phyloP scores from a whole-genome alignment of 805 yeast species.

The Saturnispora bothae region DNA sequence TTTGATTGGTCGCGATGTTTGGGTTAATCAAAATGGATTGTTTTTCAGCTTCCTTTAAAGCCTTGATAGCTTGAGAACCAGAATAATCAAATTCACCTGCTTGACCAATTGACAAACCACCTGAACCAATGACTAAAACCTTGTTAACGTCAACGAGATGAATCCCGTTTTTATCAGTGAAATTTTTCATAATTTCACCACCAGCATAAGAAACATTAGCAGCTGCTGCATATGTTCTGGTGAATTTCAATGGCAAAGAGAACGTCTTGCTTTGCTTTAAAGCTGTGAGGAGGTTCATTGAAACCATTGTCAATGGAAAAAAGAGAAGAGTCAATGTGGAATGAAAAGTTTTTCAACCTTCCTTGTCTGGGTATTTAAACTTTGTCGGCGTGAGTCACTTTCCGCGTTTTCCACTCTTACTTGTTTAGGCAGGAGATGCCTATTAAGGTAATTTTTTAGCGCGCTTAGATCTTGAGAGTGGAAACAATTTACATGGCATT shows the following conservation, averaged over 20 bases:
- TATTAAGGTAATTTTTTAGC: conserved; percentile 12
- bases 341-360: neutral
- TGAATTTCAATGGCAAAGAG: neutral
- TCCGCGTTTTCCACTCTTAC: conserved; percentile 27
- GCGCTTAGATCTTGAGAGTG: conserved; percentile 8
- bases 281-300: conserved; percentile 8
- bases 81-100: conserved; percentile 99
- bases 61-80: conserved; percentile 98
- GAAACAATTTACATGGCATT: neutral
- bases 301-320: conserved; percentile 1
- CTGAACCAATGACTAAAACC: conserved; percentile 91
- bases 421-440: conserved; percentile 11
- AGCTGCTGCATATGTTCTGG: conserved; percentile 2
- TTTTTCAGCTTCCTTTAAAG: conserved; percentile 94
- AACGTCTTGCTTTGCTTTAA: conserved; percentile 4
- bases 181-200: conserved; percentile 45
- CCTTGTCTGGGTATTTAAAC: conserved; percentile 4
- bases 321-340: neutral
- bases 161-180: conserved; percentile 50
- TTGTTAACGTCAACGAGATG: conserved; percentile 73
- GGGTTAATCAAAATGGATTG: conserved; percentile 95
- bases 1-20: conserved; percentile 96
- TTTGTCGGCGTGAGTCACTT: conserved; percentile 15
- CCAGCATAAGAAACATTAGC: conserved; percentile 51
- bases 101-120: conserved; percentile 97